These are phyloP conservation scores for Spinacia oleracea DNA, from an alignment of 179 eudicot species.

Conservation along the genomic window DNA sequence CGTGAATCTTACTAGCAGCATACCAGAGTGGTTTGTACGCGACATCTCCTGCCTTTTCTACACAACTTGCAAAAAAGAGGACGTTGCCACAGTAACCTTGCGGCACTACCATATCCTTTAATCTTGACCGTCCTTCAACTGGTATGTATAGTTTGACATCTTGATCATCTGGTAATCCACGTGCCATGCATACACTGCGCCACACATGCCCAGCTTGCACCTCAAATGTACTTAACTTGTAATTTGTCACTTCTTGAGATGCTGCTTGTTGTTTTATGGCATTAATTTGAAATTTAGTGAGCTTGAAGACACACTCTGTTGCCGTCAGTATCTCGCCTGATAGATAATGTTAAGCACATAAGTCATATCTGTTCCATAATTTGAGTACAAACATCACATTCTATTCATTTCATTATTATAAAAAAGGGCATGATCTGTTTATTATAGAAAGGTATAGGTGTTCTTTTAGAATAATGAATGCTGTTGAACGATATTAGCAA, in stretches of 20 bases:
- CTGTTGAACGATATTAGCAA: too few species aligned
- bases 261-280: constrained; percentile 23
- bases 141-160: constrained; percentile 47
- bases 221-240: constrained; percentile 38
- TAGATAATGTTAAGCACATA: too few species aligned
- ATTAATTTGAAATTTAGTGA: constrained; percentile 30
- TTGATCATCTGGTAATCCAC: constrained; percentile 38
- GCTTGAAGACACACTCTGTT: constrained; percentile 3
- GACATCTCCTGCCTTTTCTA: constrained; percentile 38
- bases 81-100: constrained; percentile 46
- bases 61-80: constrained; percentile 37
- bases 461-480: too few species aligned
- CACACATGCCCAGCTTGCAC: constrained; percentile 45
- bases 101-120: constrained; percentile 36
- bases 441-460: too few species aligned
- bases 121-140: constrained; percentile 46
- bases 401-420: too few species aligned
- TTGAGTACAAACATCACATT: too few species aligned
- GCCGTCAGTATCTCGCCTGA: not conserved
- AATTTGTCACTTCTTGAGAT: constrained; percentile 11
- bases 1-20: constrained; percentile 36
- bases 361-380: too few species aligned
- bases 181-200: constrained; percentile 47
- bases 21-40: constrained; percentile 28
- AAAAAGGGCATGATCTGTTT: too few species aligned